Base-by-base conservation (phyloP, 148 eudicot species). In the Vaccinium vitisidaea region DNA sequence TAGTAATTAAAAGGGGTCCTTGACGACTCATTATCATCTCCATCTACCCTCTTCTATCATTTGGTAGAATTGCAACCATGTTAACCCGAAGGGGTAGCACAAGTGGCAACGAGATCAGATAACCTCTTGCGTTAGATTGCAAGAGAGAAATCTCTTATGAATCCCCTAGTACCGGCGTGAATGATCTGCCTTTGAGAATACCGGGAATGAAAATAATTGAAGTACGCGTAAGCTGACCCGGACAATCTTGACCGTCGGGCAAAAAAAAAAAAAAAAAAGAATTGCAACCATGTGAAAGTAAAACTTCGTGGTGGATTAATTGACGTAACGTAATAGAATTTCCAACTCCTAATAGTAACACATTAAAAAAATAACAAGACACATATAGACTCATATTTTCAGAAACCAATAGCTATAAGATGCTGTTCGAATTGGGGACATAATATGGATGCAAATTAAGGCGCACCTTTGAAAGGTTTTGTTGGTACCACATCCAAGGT, bases 1-100 rank as follows among this genome's bases (percentile, higher is more conserved):
- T 5, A 15, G 15, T 32, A 32, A 25, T 25, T 21, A 25, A 32
- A 32, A 32, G 36, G 36, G 71, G 13, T 67, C 32, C 32, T 67
- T 11, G 36, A 32, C 36, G 32, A 10, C 32, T 25, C 14, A 63
- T 81, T 27, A 63, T 81, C 55, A 81, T 63, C 61, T 14, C 65
- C 54, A 81, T 63, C 30, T 55, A 18, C 52, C 69, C 25, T 7
- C 69, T 56, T 56, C 69, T 50, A 32, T 56, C 69, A 80, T 80
- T 56, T 32, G 82, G 69, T 16, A n/a, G 69, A 55, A 56, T 49
- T 16, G 69, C 69, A 80, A 32, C 82, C 71, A 36, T 80, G 61
- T 52, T 2, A 25, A 32, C 36, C 36, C 3, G 0, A 32, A 32
- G 36, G 36, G 36, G 36, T 32, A 32, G 36, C 36, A 32, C 36